Evolutionary conservation across 2,329 filamentous ascomycete genomes (phyloP).

Genomic region (Scytalidium sp.): DNA sequence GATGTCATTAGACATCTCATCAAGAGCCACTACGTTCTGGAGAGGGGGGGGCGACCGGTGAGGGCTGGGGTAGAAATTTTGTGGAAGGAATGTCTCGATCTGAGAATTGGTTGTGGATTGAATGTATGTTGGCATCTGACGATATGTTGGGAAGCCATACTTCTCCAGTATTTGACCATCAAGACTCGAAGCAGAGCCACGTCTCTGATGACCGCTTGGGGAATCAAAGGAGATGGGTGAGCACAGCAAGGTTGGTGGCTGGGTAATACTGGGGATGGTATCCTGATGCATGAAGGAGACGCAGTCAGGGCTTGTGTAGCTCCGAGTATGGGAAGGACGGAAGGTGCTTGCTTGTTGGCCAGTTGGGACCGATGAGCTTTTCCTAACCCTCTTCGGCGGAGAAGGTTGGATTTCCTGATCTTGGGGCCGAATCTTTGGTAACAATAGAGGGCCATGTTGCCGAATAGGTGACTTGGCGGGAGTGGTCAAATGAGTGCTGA

Average conservation of each 20-base stretch:
- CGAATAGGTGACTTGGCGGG: conserved; percentile 70
- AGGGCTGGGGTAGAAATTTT: conserved; percentile 28
- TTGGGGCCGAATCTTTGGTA: conserved; percentile 83
- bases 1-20: conserved; percentile 28
- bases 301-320: conserved; percentile 61
- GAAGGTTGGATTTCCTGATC: conserved; percentile 69
- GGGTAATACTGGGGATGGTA: conserved; percentile 22
- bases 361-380: conserved; percentile 25
- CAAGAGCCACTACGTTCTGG: conserved; percentile 24
- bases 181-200: conserved; percentile 65
- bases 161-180: conserved; percentile 64
- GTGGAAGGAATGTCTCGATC: conserved; percentile 45
- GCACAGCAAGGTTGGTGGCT: conserved; percentile 26
- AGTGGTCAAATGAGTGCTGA: conserved; percentile 66
- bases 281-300: conserved; percentile 32
- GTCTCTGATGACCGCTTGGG: conserved; percentile 45
- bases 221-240: conserved; percentile 25
- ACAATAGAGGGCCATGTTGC: conserved; percentile 74
- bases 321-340: conserved; percentile 50
- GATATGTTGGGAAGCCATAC: conserved; percentile 83
- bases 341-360: conserved; percentile 29
- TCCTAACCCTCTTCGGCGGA: conserved; percentile 56
- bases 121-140: conserved; percentile 62
- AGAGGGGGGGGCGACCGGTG: conserved; percentile 44
- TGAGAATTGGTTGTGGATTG: conserved; percentile 26